Percentiles rank a stretch among this genome's conserved stretches.
These are phyloP conservation scores for Gonapodya prolifera DNA, from an alignment of 192 early-diverging fungal genomes.

Conservation along the genomic window DNA sequence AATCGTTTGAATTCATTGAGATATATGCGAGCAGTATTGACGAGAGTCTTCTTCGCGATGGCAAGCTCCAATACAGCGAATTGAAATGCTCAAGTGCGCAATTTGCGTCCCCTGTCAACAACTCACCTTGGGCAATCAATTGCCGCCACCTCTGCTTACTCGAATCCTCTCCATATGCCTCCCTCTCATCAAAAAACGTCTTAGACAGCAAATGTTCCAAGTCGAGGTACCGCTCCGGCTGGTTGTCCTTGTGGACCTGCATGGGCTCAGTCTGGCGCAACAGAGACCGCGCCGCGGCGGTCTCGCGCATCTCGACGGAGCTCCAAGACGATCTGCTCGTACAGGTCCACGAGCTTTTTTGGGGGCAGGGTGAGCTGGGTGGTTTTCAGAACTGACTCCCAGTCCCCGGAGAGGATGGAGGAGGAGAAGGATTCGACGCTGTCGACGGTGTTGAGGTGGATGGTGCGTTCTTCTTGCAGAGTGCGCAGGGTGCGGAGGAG, in stretches of 20 bases:
- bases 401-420: conserved; percentile 66
- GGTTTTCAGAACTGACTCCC: conserved; percentile 74
- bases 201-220: conserved; percentile 66
- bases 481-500: conserved; percentile 59
- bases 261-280: conserved; percentile 85
- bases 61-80: too few species aligned
- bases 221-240: conserved; percentile 69
- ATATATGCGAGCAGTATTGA: too few species aligned
- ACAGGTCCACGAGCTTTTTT: conserved; percentile 65
- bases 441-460: conserved; percentile 78
- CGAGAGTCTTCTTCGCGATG: too few species aligned
- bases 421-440: conserved; percentile 54
- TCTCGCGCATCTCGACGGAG: conserved; percentile 71
- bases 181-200: conserved; percentile 57
- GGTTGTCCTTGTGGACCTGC: conserved; percentile 57
- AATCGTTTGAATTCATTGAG: too few species aligned
- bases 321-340: conserved; percentile 72
- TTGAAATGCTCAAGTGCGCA: too few species aligned
- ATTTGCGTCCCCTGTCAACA: too few species aligned
- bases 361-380: conserved; percentile 53
- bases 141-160: conserved; percentile 65
- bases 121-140: conserved; percentile 59
- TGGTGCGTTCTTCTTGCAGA: conserved; percentile 63
- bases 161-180: conserved; percentile 47
- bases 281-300: conserved; percentile 67